Evolutionary conservation across 257 asterid species (phyloP).

Genomic region (Sherardia arvensis): DNA sequence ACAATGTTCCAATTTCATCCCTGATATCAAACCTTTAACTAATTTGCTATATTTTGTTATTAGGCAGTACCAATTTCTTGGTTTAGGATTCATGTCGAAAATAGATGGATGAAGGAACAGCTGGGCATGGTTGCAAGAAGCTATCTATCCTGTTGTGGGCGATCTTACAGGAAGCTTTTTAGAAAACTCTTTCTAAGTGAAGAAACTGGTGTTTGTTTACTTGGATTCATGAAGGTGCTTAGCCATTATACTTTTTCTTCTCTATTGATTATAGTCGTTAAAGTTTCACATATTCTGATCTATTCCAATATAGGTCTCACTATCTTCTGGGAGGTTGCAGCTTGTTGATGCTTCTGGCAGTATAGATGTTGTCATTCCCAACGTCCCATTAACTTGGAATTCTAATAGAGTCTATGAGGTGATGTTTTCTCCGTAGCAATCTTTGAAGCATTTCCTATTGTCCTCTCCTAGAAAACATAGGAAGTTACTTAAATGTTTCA

Average conservation of each 20-base stretch:
- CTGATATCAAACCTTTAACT: neutral
- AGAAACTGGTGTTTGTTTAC: slow-evolving; percentile 50
- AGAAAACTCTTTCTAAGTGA: slow-evolving; percentile 36
- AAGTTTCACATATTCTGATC: slow-evolving; percentile 14
- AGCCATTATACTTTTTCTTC: neutral
- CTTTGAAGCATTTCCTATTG: slow-evolving; percentile 8
- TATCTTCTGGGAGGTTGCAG: slow-evolving; percentile 73
- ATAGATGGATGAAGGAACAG: slow-evolving; percentile 43
- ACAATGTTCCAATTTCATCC: neutral
- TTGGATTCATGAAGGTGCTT: slow-evolving; percentile 67
- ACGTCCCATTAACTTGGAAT: slow-evolving; percentile 46
- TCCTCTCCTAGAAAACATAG: neutral
- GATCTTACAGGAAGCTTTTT: slow-evolving; percentile 32
- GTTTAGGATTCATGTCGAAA: slow-evolving; percentile 50
- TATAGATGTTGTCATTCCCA: slow-evolving; percentile 49
- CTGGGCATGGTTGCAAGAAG: slow-evolving; percentile 17
- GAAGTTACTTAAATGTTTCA: neutral
- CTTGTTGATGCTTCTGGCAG: slow-evolving; percentile 89
- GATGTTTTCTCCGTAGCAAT: neutral
- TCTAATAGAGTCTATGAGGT: slow-evolving; percentile 57
- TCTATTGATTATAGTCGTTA: neutral
- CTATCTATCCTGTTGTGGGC: slow-evolving; percentile 43
- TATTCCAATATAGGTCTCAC: slow-evolving; percentile 48
- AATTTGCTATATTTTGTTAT: slow-evolving; percentile 3
- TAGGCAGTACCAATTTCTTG: slow-evolving; percentile 74